phyloP scores from a whole-genome alignment of 2,329 filamentous ascomycete species.

The Ceratocystis papillata region DNA sequence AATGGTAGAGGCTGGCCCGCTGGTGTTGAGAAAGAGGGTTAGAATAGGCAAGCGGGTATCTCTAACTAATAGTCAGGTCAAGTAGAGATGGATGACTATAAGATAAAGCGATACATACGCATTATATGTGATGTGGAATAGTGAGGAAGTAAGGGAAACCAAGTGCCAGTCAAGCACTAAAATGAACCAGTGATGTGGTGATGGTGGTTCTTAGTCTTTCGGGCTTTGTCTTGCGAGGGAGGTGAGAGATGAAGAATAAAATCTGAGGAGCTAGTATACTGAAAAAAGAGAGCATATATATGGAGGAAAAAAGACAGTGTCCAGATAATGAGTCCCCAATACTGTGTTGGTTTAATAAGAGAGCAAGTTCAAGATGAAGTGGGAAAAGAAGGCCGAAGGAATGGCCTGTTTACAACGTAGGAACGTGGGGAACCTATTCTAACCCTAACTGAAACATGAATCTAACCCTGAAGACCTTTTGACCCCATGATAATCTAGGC shows the following conservation, averaged over 20 bases:
- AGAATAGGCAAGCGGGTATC: background rate
- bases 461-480: background rate
- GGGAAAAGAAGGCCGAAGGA: conserved; percentile 6
- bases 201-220: background rate
- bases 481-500: background rate
- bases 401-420: conserved; percentile 1
- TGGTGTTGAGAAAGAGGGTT: background rate
- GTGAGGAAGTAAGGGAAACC: background rate
- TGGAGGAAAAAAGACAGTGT: background rate
- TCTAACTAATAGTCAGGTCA: background rate
- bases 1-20: background rate
- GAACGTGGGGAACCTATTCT: background rate
- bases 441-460: background rate
- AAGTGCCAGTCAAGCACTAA: background rate
- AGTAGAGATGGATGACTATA: background rate
- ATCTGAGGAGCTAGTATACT: conserved; percentile 8
- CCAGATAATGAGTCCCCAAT: background rate
- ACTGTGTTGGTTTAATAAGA: background rate
- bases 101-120: background rate
- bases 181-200: background rate
- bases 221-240: background rate
- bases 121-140: conserved; percentile 6
- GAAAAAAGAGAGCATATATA: background rate
- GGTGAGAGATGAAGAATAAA: conserved; percentile 7
- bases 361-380: background rate